Evolutionary conservation across 2,329 filamentous ascomycete species (phyloP).

Genomic region (Periconia digitata): DNA sequence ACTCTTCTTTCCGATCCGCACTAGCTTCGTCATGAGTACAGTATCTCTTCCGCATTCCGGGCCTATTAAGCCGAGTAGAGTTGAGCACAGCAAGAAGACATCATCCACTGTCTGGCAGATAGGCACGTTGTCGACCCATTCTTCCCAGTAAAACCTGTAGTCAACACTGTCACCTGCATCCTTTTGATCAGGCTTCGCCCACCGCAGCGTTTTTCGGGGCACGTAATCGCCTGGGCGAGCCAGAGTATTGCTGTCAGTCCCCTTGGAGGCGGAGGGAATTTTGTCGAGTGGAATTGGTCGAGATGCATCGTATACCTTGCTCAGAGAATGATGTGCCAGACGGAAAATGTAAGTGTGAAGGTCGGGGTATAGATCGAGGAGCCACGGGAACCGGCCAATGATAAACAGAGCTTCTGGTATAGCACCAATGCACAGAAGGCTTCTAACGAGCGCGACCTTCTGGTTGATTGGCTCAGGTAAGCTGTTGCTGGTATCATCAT

Average conservation of each 20-base stretch:
- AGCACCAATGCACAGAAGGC: slow-evolving; percentile 86
- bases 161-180: slow-evolving; percentile 73
- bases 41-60: slow-evolving; percentile 87
- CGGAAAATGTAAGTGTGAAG: slow-evolving; percentile 81
- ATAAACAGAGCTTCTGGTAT: slow-evolving; percentile 92
- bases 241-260: slow-evolving; percentile 59
- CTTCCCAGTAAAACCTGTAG: slow-evolving; percentile 96
- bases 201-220: slow-evolving; percentile 71
- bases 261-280: slow-evolving; percentile 43
- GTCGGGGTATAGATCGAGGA: slow-evolving; percentile 81
- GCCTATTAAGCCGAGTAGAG: slow-evolving; percentile 81
- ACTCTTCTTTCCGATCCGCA: slow-evolving; percentile 81
- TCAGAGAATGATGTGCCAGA: slow-evolving; percentile 78
- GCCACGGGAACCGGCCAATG: slow-evolving; percentile 88
- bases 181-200: slow-evolving; percentile 79
- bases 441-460: slow-evolving; percentile 81
- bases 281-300: slow-evolving; percentile 49
- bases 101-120: slow-evolving; percentile 90
- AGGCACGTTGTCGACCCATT: slow-evolving; percentile 92
- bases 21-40: slow-evolving; percentile 74
- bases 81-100: slow-evolving; percentile 81
- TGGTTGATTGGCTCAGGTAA: slow-evolving; percentile 79
- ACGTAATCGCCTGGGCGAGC: slow-evolving; percentile 60
- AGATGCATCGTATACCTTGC: slow-evolving; percentile 66
- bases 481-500: slow-evolving; percentile 50